Base-by-base conservation (phyloP, 2,329 filamentous ascomycete genomes). In the Ilyonectria destructans region DNA sequence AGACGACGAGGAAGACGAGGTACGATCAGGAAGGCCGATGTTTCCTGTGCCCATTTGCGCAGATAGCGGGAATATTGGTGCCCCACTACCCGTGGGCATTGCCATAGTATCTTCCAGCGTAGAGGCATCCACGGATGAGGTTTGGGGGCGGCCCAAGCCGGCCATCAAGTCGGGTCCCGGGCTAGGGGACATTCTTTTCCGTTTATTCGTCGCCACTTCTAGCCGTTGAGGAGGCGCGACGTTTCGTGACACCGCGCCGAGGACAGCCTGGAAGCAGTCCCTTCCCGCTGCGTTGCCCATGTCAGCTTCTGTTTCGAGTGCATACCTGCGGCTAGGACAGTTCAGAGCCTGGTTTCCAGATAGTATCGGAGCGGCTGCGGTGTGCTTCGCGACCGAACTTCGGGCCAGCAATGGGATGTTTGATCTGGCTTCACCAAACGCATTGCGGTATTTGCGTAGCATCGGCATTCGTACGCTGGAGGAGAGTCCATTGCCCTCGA, bases 401-500 rank as follows among this genome's bases (percentile, higher is more conserved):
- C 85, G 82, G 2, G 83, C 83, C n/a, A 89, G 77, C 1, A 88
- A 67, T 0, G 87, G 86, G 29, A 89, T 83, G 40, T 81, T 83
- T 7, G 82, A 80, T 3, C 75, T 73, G 15, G 75, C 69, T 9
- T 71, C 71, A 4, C 75, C 75, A 46, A 79, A 78, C 3, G 77
- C 67, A 49, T 77, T 69, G 13, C 77, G 77, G 51, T 82, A 78
- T 43, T 77, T 78, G 15, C 75, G 73, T 15, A 85, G 70, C 3
- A 70, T 74, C 1, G 84, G 80, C n/a, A 85, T 69, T 9, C 73
- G 76, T 10, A 85, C 78, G 12, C 77, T 74, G 4, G 77, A 69
- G 3, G 76, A 70, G 29, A 88, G 76, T 1, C 80, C 82, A 67
- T 85, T 87, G 35, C 79, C 78, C 40, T 94, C 90, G 9, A 97